A percentile compares a stretch with the other conserved stretches of the same genome.
phyloP scores from a whole-genome alignment of 352 stramenopile species.

The Phytophthora boehmeriae region DNA sequence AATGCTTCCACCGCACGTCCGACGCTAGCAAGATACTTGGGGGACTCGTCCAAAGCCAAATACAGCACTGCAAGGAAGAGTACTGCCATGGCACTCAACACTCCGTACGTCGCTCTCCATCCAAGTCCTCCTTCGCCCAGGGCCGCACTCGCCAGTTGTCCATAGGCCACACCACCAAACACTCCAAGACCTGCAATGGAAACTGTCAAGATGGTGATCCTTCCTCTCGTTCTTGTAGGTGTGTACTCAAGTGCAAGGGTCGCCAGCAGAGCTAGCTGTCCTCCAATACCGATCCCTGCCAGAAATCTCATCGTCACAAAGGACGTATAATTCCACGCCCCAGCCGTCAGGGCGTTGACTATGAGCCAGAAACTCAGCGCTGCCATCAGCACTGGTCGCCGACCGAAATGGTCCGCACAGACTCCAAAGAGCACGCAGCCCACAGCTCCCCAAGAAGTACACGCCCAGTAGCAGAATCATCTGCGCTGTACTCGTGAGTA shows the following conservation, averaged over 20 bases:
- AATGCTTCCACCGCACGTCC: constrained; percentile 67
- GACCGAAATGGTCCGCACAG: constrained; percentile 64
- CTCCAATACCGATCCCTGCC: constrained; percentile 55
- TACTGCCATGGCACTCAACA: constrained; percentile 36
- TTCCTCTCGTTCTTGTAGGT: constrained; percentile 61
- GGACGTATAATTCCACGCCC: constrained; percentile 41
- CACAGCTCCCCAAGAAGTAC: constrained; percentile 53
- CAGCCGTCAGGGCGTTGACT: constrained; percentile 44
- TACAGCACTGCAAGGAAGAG: constrained; percentile 34
- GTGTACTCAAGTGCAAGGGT: constrained; percentile 66
- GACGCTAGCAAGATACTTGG: constrained; percentile 71
- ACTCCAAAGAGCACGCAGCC: constrained; percentile 57
- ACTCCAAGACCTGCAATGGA: constrained; percentile 48
- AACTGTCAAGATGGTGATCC: constrained; percentile 57
- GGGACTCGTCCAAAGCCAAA: constrained; percentile 55
- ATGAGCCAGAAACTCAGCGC: constrained; percentile 46
- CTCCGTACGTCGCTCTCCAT: constrained; percentile 32
- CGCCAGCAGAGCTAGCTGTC: constrained; percentile 53
- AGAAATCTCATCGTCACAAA: constrained; percentile 51
- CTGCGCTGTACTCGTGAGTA: constrained; percentile 30
- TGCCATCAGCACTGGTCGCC: constrained; percentile 45
- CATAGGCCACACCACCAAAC: constrained; percentile 45
- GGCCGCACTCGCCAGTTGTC: constrained; percentile 20
- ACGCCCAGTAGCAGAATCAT: constrained; percentile 39
- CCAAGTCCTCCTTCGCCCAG: constrained; percentile 28